Base-by-base conservation (phyloP, 2,329 filamentous ascomycete genomes). In the Aspergillus ochraceus region DNA sequence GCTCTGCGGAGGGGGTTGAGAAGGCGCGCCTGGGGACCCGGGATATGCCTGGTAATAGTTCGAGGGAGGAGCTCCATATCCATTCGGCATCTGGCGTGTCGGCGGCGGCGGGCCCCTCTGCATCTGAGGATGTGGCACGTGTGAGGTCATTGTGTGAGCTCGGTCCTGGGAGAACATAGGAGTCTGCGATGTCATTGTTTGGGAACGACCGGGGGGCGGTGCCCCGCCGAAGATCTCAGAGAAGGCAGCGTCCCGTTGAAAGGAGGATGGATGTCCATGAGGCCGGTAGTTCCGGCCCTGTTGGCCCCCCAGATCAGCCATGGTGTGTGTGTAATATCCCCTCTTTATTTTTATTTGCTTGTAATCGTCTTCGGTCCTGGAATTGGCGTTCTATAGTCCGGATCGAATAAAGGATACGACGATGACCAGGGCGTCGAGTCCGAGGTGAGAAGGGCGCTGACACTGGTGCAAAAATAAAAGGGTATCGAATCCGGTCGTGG, bases 201-300 rank as follows among this genome's bases (percentile, higher is more conserved):
- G 93, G 59, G 93, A 96, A 75, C 95, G 89, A 60, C 94, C 94
- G 50, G 91, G 87, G 51, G 92, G 92, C 65, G 91, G 92, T 65
- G 91, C 85, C 65, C 88, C 88, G 68, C 94, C 95, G 75, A 98
- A 99, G 74, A 98, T 98, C 79, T 94, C 94, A 66, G 90, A 92
- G 77, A 96, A 99, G 66, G 94, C 95, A 68, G 92, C 91, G 86
- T 99, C 93, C 79, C 95, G 90, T 79, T 95, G 91, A 71, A 77
- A 77, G 61, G 82, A 79, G 46, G 83, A 79, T 55, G 83, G 75
- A 72, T 81, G 80, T 62, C 81, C 83, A 73, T 85, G 82, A 63
- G 81, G 76, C 74, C 84, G 79, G 76, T 86, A 83, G 71, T 84
- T 82, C 74, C 86, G 82, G 69, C 85, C 84, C 74, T 86, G 83